Conservation (phyloP, 2,329 filamentous ascomycete genomes). For the Monosporascus sp. region DNA sequence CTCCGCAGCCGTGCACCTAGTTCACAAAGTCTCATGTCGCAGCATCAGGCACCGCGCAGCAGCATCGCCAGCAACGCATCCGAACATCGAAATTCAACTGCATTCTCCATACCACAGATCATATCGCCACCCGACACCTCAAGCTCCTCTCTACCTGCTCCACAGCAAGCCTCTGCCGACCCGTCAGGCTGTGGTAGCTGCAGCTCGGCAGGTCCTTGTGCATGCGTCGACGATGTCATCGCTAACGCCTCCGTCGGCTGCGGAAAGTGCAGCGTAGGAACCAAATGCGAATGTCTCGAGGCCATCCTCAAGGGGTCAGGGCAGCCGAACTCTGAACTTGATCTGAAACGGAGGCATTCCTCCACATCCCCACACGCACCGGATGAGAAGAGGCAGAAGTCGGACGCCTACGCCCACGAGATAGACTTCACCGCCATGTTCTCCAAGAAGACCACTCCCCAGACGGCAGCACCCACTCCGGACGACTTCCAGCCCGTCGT, state of each 20-base stretch:
- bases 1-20: slow-evolving; percentile 14
- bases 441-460: slow-evolving; percentile 37
- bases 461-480: slow-evolving; percentile 16
- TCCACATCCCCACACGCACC: slow-evolving; percentile 38
- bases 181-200: slow-evolving; percentile 51
- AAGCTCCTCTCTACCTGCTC: slow-evolving; percentile 16
- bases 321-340: slow-evolving; percentile 23
- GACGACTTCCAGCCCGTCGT: slow-evolving; percentile 25
- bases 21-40: slow-evolving; percentile 11
- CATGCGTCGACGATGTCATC: slow-evolving; percentile 54
- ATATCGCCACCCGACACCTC: slow-evolving; percentile 46
- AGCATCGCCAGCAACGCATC: slow-evolving; percentile 19
- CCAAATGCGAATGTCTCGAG: slow-evolving; percentile 58
- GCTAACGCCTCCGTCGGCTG: slow-evolving; percentile 53
- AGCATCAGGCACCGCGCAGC: slow-evolving; percentile 21
- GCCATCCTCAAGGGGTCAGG: slow-evolving; percentile 32
- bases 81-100: slow-evolving; percentile 25
- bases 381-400: slow-evolving; percentile 51
- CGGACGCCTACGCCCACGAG: slow-evolving; percentile 50
- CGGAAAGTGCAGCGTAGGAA: slow-evolving; percentile 57
- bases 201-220: slow-evolving; percentile 45
- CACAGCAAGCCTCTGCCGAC: slow-evolving; percentile 28
- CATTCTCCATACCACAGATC: slow-evolving; percentile 53
- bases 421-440: slow-evolving; percentile 70
- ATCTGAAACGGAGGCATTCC: slow-evolving; percentile 44